These are phyloP conservation scores for Gnaphalium uliginosum DNA, from an alignment of 129 eudicot species.

Conservation along the genomic window DNA sequence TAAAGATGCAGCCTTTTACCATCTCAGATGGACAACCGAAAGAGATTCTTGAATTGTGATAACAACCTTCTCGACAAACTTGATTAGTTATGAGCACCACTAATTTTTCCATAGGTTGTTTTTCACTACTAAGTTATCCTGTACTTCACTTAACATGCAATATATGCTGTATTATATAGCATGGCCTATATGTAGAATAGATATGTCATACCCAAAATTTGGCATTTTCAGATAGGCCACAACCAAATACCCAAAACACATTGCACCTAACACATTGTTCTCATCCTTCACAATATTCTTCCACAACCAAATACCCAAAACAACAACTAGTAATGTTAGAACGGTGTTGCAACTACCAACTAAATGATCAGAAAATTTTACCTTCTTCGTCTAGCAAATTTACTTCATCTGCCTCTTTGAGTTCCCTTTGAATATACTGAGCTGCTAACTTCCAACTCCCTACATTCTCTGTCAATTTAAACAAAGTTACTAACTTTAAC, in stretches of 20 bases:
- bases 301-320: no score
- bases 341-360: conserved; percentile 19
- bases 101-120: neutral
- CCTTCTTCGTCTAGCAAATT: conserved; percentile 95
- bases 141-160: no score
- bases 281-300: neutral
- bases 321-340: no score
- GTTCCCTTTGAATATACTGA: conserved; percentile 53
- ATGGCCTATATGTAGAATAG: no score
- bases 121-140: neutral
- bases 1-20: neutral
- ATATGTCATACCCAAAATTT: neutral
- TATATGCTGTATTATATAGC: no score
- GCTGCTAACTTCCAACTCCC: conserved; percentile 60
- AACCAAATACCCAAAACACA: neutral
- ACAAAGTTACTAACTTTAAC: neutral
- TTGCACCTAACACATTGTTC: neutral
- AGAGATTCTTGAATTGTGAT: neutral
- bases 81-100: neutral
- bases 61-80: neutral
- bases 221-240: neutral
- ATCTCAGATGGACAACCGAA: neutral
- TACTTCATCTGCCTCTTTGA: conserved; percentile 77
- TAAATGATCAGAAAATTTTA: conserved; percentile 26
- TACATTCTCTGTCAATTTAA: conserved; percentile 46